These are phyloP conservation scores for Halophytophthora polymorphica DNA, from an alignment of 352 stramenopile genomes.

Conservation along the genomic window DNA sequence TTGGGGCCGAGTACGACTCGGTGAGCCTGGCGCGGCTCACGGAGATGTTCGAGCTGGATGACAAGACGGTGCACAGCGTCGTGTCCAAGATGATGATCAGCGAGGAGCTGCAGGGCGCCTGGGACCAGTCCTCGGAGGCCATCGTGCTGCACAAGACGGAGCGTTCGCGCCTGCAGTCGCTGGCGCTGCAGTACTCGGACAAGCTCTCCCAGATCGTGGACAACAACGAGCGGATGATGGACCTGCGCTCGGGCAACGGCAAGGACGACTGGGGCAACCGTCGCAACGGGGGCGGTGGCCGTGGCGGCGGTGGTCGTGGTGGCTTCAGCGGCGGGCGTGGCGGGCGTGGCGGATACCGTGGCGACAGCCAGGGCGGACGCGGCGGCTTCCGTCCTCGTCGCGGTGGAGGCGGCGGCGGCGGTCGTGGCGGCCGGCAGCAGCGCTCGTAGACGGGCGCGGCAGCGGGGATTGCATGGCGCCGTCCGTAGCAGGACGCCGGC, in stretches of 20 bases:
- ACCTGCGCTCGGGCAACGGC: slow-evolving; percentile 58
- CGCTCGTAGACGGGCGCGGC: slow-evolving; percentile 31
- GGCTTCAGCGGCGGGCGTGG: slow-evolving; percentile 30
- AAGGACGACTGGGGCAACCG: slow-evolving; percentile 73
- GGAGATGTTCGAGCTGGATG: slow-evolving; percentile 96
- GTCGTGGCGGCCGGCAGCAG: slow-evolving; percentile 35
- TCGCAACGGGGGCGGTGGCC: slow-evolving; percentile 34
- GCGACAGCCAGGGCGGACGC: slow-evolving; percentile 49
- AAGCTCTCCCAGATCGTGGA: slow-evolving; percentile 89
- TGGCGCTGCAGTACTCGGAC: slow-evolving; percentile 96
- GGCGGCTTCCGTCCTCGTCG: slow-evolving; percentile 42
- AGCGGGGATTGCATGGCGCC: slow-evolving; percentile 19
- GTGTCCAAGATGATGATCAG: slow-evolving; percentile 99
- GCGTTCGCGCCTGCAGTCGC: slow-evolving; percentile 91
- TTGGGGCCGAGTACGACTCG: slow-evolving; percentile 95
- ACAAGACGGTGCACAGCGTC: slow-evolving; percentile 96
- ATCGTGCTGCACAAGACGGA: slow-evolving; percentile 95
- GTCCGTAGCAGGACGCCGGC: slow-evolving; percentile 5
- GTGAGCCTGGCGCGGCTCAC: slow-evolving; percentile 93
- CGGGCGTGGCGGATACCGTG: slow-evolving; percentile 25
- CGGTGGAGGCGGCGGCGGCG: slow-evolving; percentile 34
- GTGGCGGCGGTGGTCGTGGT: slow-evolving; percentile 35
- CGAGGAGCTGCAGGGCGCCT: slow-evolving; percentile 94
- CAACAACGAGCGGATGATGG: slow-evolving; percentile 90
- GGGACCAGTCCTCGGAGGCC: slow-evolving; percentile 97